Conservation (phyloP, 73 alveolate species). For the Symbiodinium natans region DNA sequence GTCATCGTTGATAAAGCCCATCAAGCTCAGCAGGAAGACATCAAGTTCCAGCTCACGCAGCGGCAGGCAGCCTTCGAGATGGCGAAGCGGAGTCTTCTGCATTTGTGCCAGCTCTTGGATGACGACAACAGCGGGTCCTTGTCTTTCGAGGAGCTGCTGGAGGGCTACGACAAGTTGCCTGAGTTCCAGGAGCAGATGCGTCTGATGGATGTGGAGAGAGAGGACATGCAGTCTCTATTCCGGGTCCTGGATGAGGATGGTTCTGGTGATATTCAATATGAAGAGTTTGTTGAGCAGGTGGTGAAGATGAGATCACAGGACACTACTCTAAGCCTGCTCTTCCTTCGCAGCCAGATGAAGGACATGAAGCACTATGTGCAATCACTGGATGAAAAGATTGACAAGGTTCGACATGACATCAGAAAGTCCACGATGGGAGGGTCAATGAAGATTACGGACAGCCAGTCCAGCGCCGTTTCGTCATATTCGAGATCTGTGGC, state of each 20-base stretch:
- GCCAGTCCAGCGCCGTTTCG: background rate
- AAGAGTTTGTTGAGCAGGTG: slow-evolving; percentile 75
- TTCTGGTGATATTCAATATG: slow-evolving; percentile 48
- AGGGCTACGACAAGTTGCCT: slow-evolving; percentile 43
- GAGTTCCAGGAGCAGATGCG: slow-evolving; percentile 88
- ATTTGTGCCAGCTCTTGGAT: background rate
- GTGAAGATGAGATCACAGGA: slow-evolving; percentile 75
- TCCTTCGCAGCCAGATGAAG: slow-evolving; percentile 74
- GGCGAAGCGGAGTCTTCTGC: slow-evolving; percentile 28
- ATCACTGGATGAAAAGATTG: background rate
- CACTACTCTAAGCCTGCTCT: slow-evolving; percentile 68
- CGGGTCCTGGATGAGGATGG: slow-evolving; percentile 82
- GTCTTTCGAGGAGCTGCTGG: slow-evolving; percentile 64
- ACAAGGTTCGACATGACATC: background rate
- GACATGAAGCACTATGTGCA: slow-evolving; percentile 35
- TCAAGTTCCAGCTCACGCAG: slow-evolving; percentile 80
- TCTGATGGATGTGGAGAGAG: slow-evolving; percentile 76
- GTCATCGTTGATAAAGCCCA: slow-evolving; percentile 69
- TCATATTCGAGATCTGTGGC: background rate
- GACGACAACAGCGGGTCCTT: slow-evolving; percentile 41
- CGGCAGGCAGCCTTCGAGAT: slow-evolving; percentile 74
- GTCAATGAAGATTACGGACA: background rate
- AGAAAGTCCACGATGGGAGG: background rate
- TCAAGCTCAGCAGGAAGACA: slow-evolving; percentile 47
- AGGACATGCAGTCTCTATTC: slow-evolving; percentile 67